Percentiles rank a stretch among this genome's conserved stretches.
Conservation (phyloP, 257 asterid genomes). For the Jacaranda copaia region DNA sequence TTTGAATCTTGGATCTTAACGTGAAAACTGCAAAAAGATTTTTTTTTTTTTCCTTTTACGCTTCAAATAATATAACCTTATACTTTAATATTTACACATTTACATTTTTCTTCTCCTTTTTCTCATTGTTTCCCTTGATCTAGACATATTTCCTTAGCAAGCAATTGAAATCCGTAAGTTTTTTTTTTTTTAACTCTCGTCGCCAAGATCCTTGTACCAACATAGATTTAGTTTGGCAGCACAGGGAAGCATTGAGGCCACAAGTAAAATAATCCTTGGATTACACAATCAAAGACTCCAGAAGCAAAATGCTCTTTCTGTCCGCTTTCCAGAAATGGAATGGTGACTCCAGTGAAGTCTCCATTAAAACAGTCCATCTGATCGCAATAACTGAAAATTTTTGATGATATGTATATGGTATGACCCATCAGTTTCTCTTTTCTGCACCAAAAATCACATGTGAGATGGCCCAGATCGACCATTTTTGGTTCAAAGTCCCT, state of each 20-base stretch:
- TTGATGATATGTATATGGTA: conserved; percentile 11
- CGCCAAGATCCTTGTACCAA: too few species aligned
- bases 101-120: too few species aligned
- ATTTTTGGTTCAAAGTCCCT: not conserved
- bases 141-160: too few species aligned
- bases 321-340: conserved; percentile 18
- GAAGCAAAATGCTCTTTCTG: conserved; percentile 4
- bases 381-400: conserved; percentile 28
- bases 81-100: too few species aligned
- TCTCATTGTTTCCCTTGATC: too few species aligned
- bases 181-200: too few species aligned
- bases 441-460: conserved; percentile 23
- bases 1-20: too few species aligned
- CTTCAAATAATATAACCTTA: too few species aligned
- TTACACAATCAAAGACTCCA: not conserved
- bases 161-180: too few species aligned
- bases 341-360: not conserved
- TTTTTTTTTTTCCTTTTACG: too few species aligned
- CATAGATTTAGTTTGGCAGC: too few species aligned
- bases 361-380: not conserved
- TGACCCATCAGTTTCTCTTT: conserved; percentile 28
- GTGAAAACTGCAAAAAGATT: too few species aligned
- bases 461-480: conserved; percentile 31
- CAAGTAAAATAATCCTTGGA: not conserved
- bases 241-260: not conserved